A percentile compares a stretch with the other conserved stretches of the same genome.
Evolutionary conservation across 2,329 filamentous ascomycete species (phyloP).

Genomic region (Exophiala phaeomuriformis): DNA sequence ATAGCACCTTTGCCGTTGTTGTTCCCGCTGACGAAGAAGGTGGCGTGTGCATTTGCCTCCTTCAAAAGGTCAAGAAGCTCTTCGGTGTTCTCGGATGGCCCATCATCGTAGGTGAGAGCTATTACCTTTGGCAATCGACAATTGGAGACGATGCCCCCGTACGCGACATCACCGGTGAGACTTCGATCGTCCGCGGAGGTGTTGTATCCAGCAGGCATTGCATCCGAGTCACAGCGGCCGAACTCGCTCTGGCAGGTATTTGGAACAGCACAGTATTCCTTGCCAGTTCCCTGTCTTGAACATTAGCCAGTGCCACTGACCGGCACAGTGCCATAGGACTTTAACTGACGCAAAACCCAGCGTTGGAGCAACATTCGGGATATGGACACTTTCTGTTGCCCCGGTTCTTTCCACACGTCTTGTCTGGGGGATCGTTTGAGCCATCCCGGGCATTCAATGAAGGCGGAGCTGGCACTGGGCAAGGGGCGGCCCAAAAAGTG

Average conservation of each 20-base stretch:
- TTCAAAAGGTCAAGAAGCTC: constrained; percentile 56
- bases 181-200: constrained; percentile 11
- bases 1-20: constrained; percentile 42
- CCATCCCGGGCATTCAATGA: not conserved
- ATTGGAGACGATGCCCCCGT: constrained; percentile 40
- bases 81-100: constrained; percentile 54
- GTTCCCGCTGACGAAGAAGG: constrained; percentile 57
- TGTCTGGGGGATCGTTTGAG: not conserved
- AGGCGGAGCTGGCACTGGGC: not conserved
- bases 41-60: constrained; percentile 55
- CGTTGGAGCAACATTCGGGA: constrained; percentile 19
- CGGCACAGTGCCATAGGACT: not conserved
- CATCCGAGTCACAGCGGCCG: constrained; percentile 24
- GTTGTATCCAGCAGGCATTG: constrained; percentile 13
- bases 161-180: constrained; percentile 21
- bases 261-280: constrained; percentile 22
- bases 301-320: constrained; percentile 1
- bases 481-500: not conserved
- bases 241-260: constrained; percentile 20
- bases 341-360: constrained; percentile 22
- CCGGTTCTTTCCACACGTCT: not conserved
- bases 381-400: not conserved
- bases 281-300: constrained; percentile 10
- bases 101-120: constrained; percentile 62
- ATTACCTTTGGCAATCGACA: constrained; percentile 50